A percentile compares a stretch with the other conserved stretches of the same genome.
phyloP scores from a whole-genome alignment of 2,329 filamentous ascomycete species.

The Colletotrichum aenigma region DNA sequence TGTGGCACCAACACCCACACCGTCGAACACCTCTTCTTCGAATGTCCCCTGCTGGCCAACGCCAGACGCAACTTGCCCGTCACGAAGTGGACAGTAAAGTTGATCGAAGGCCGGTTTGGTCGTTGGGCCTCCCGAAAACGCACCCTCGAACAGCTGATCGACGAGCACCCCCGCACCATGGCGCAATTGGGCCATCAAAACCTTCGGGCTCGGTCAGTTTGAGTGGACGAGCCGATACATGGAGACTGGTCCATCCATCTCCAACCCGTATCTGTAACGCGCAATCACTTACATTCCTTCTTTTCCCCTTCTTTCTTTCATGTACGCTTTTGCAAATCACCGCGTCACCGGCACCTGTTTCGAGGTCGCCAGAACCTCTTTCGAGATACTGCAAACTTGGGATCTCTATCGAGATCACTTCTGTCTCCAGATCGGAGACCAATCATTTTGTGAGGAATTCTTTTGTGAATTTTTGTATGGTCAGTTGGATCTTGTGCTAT shows the following conservation, averaged over 20 bases:
- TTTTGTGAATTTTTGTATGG: background rate
- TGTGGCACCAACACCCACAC: background rate
- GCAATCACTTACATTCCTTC: background rate
- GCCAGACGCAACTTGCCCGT: background rate
- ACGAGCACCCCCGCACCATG: background rate
- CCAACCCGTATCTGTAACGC: background rate
- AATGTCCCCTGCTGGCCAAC: background rate
- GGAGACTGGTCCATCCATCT: background rate
- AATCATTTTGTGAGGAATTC: background rate
- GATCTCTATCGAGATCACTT: background rate
- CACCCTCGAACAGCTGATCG: background rate
- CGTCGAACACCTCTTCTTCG: background rate
- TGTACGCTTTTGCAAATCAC: background rate
- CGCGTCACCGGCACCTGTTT: background rate
- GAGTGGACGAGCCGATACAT: background rate
- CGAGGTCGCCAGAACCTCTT: background rate
- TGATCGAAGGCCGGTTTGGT: background rate
- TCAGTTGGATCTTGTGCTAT: background rate
- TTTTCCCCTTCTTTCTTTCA: background rate
- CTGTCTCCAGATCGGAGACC: background rate
- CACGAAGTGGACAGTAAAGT: background rate
- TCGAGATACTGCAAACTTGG: background rate
- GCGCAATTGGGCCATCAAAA: background rate
- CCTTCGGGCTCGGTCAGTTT: background rate
- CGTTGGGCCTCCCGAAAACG: background rate